phyloP scores from a whole-genome alignment of 176 grass and related monocot genomes.

The Oryza glaberrima region DNA sequence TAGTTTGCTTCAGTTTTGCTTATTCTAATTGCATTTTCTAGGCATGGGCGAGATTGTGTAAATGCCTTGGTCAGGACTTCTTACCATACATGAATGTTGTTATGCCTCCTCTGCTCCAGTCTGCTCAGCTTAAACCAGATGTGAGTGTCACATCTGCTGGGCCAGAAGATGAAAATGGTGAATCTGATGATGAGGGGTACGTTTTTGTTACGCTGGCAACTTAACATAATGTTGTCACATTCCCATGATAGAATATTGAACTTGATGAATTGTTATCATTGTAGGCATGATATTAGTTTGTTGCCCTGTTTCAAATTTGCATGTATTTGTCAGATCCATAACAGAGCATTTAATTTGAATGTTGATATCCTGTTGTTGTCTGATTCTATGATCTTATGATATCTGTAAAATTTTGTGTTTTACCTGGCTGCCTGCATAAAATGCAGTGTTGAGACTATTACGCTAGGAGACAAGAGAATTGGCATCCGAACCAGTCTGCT shows the following conservation, averaged over 20 bases:
- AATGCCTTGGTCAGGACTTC: constrained; percentile 88
- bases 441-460: constrained; percentile 79
- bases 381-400: neutral
- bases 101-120: constrained; percentile 85
- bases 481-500: constrained; percentile 76
- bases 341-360: neutral
- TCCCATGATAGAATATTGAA: neutral
- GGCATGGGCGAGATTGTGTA: constrained; percentile 83
- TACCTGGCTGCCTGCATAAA: neutral
- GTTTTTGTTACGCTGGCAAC: constrained; percentile 16
- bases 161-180: constrained; percentile 61
- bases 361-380: neutral
- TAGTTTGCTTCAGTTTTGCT: constrained; percentile 18
- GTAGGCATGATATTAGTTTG: neutral
- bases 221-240: constrained; percentile 23
- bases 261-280: constrained; percentile 18
- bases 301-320: neutral
- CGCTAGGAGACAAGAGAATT: constrained; percentile 81
- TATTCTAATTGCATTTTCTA: constrained; percentile 34
- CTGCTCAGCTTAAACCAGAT: constrained; percentile 88
- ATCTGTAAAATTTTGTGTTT: neutral
- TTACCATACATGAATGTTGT: constrained; percentile 85
- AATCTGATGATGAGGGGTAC: constrained; percentile 82
- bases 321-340: constrained; percentile 23
- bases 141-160: constrained; percentile 72